phyloP scores from a whole-genome alignment of 306 rosid species.

The Prunus kanzakura region DNA sequence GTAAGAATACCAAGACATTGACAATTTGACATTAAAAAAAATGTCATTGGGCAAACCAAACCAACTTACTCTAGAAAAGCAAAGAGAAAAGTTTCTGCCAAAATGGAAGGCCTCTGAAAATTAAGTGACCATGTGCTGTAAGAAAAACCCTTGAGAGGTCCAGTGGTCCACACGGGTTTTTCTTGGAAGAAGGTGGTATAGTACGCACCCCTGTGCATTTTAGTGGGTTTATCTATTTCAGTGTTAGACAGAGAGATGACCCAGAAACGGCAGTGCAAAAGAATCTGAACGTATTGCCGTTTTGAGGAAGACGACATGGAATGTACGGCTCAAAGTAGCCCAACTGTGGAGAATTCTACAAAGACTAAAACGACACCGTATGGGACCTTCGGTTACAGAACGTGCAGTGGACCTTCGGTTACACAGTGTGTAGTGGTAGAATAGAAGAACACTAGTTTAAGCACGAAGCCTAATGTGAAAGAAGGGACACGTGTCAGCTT shows the following conservation, averaged over 20 bases:
- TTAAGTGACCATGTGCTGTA: not conserved
- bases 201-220: not conserved
- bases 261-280: not conserved
- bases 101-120: not conserved
- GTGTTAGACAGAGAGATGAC: not conserved
- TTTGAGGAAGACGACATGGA: constrained; percentile 24
- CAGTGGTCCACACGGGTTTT: constrained; percentile 12
- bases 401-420: not conserved
- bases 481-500: constrained; percentile 21
- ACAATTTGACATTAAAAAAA: not conserved
- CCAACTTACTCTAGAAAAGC: not conserved
- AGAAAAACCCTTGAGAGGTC: not conserved
- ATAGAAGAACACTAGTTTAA: not conserved
- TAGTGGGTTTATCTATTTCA: not conserved
- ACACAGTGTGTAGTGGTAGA: not conserved
- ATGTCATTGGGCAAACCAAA: not conserved
- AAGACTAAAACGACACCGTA: not conserved
- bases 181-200: not conserved
- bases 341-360: not conserved
- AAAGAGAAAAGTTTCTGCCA: not conserved
- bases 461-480: not conserved
- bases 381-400: not conserved
- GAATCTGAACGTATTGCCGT: constrained; percentile 6
- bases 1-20: not conserved
- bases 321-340: constrained; percentile 22